A percentile compares a stretch with the other conserved stretches of the same genome.
These are phyloP conservation scores for Leucogyrophana mollusca DNA, from an alignment of 768 basidiomycete species.

Conservation along the genomic window DNA sequence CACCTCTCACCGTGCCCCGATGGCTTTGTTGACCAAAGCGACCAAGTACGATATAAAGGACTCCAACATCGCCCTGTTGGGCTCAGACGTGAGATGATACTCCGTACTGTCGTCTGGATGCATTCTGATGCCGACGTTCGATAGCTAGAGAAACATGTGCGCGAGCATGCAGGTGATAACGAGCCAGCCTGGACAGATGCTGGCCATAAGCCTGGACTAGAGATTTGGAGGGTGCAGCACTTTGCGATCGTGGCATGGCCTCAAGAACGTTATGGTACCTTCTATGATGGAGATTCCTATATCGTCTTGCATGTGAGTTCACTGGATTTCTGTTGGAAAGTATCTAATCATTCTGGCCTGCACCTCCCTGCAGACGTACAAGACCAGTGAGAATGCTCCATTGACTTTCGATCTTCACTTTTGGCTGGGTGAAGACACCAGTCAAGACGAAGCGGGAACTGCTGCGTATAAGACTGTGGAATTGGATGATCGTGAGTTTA, in stretches of 20 bases:
- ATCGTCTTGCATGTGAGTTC: conserved; percentile 56
- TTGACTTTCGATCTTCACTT: conserved; percentile 63
- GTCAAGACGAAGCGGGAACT: conserved; percentile 59
- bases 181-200: conserved; percentile 53
- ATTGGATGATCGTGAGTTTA: conserved; percentile 55
- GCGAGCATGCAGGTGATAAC: conserved; percentile 48
- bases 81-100: conserved; percentile 49
- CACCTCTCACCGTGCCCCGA: conserved; percentile 8
- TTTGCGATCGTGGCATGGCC: conserved; percentile 57
- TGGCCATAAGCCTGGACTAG: conserved; percentile 40
- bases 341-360: neutral
- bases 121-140: neutral
- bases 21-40: conserved; percentile 48
- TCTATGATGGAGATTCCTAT: conserved; percentile 68
- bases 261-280: conserved; percentile 46
- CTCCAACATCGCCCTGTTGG: conserved; percentile 61
- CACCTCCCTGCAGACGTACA: conserved; percentile 48
- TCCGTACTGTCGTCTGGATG: neutral
- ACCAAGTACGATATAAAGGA: conserved; percentile 58
- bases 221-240: conserved; percentile 61
- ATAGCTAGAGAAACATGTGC: conserved; percentile 47
- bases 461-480: conserved; percentile 69
- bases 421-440: conserved; percentile 60
- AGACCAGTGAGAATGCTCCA: conserved; percentile 42
- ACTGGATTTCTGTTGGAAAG: neutral